A percentile compares a stretch with the other conserved stretches of the same genome.
These are phyloP conservation scores for Posidonia oceanica DNA, from an alignment of 116 monocot genomes.

Conservation along the genomic window DNA sequence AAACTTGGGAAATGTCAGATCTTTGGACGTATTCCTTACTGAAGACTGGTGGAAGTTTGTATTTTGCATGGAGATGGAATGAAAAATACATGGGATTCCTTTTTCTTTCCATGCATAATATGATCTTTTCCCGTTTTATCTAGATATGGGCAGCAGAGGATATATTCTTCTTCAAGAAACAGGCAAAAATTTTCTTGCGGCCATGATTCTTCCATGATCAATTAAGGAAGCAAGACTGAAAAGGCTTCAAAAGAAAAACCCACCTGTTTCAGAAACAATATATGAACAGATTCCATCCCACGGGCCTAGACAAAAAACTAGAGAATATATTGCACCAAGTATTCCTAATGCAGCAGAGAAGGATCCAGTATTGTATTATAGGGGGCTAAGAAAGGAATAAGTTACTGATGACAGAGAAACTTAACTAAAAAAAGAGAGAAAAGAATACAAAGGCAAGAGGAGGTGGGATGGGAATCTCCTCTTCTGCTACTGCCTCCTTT, in stretches of 20 bases:
- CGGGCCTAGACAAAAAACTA: not conserved
- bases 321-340: not conserved
- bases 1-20: not conserved
- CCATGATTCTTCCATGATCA: slow-evolving; percentile 2
- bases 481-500: slow-evolving; percentile 9
- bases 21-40: not conserved
- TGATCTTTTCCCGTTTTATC: not conserved
- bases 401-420: too few relatives aligned
- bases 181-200: not conserved
- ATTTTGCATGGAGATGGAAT: not conserved
- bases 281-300: slow-evolving; percentile 5
- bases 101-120: not conserved
- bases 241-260: not conserved
- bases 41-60: not conserved
- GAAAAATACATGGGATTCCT: not conserved
- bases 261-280: not conserved
- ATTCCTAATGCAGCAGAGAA: not conserved
- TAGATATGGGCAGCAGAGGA: not conserved
- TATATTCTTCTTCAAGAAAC: not conserved
- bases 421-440: not conserved
- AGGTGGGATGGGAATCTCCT: slow-evolving; percentile 4
- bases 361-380: not conserved
- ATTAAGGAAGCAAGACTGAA: slow-evolving; percentile 1
- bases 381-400: slow-evolving; percentile 1
- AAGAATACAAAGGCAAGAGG: not conserved